Conservation (phyloP, 768 basidiomycete species). For the Tylopilus subfusipes region DNA sequence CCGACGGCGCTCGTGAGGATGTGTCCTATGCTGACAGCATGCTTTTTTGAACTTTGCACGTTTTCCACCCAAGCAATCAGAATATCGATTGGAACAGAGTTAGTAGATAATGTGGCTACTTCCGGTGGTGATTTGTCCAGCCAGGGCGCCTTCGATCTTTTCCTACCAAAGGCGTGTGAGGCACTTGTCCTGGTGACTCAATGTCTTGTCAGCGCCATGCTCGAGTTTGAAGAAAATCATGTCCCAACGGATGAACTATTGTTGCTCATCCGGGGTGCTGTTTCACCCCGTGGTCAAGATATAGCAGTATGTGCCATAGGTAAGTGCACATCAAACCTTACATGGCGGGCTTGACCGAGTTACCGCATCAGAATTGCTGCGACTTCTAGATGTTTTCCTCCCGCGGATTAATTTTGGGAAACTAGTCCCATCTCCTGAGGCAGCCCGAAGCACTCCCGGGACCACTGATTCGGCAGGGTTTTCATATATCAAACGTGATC, state of each 20-base stretch:
- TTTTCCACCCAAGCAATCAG: slow-evolving; percentile 56
- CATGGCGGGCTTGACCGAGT: slow-evolving; percentile 1
- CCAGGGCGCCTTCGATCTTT: slow-evolving; percentile 54
- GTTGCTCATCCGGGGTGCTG: slow-evolving; percentile 42
- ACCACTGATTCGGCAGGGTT: slow-evolving; percentile 55
- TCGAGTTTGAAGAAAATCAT: slow-evolving; percentile 40
- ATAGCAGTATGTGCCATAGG: slow-evolving; percentile 59
- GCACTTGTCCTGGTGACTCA: slow-evolving; percentile 76
- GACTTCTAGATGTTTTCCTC: slow-evolving; percentile 73
- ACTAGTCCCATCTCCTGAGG: slow-evolving; percentile 35
- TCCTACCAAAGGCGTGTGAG: slow-evolving; percentile 77
- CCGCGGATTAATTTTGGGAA: slow-evolving; percentile 83
- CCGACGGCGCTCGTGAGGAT: slow-evolving; percentile 39
- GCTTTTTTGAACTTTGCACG: slow-evolving; percentile 57
- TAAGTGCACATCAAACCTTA: slow-evolving; percentile 25
- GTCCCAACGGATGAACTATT: slow-evolving; percentile 26
- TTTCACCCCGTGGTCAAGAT: slow-evolving; percentile 39
- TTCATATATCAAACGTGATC: slow-evolving; percentile 80
- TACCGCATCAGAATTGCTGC: slow-evolving; percentile 66
- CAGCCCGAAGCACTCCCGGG: slow-evolving; percentile 18
- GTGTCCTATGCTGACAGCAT: slow-evolving; percentile 55
- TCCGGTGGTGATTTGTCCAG: slow-evolving; percentile 10
- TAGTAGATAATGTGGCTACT: slow-evolving; percentile 8
- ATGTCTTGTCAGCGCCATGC: slow-evolving; percentile 62
- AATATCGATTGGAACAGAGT: slow-evolving; percentile 38